Conservation (phyloP, 805 yeast species). For the Cyberlindnera misumaiensis region DNA sequence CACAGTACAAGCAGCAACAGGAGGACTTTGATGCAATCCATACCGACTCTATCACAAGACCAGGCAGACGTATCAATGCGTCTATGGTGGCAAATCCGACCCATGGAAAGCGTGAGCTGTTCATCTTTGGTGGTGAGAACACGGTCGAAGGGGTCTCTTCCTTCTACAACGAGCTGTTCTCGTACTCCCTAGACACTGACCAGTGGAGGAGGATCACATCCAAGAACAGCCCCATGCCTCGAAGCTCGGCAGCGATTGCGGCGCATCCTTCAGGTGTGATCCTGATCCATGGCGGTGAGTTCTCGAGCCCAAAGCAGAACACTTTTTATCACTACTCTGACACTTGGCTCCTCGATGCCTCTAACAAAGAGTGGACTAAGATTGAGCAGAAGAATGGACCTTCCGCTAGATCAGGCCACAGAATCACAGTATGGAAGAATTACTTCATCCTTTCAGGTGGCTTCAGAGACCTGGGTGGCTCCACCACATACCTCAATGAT, state of each 20-base stretch:
- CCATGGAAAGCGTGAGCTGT: conserved; percentile 69
- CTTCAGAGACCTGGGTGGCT: conserved; percentile 79
- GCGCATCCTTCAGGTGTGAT: conserved; percentile 87
- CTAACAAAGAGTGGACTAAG: conserved; percentile 84
- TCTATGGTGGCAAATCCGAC: conserved; percentile 69
- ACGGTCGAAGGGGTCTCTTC: conserved; percentile 44
- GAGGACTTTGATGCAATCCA: conserved; percentile 67
- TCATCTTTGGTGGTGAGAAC: conserved; percentile 87
- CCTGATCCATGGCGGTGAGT: conserved; percentile 92
- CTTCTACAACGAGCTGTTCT: conserved; percentile 76
- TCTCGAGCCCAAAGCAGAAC: conserved; percentile 91
- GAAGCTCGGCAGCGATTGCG: conserved; percentile 91
- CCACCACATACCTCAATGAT: conserved; percentile 78
- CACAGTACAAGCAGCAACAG: conserved; percentile 74
- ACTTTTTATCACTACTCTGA: conserved; percentile 96
- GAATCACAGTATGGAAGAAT: conserved; percentile 89
- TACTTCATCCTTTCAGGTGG: conserved; percentile 85
- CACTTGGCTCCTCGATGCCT: conserved; percentile 87
- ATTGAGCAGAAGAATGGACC: conserved; percentile 74
- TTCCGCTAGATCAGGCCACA: conserved; percentile 83
- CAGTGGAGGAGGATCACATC: conserved; percentile 76
- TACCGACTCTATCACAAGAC: conserved; percentile 50
- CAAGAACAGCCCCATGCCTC: conserved; percentile 83
- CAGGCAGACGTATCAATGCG: conserved; percentile 66
- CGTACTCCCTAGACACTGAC: conserved; percentile 69